phyloP scores from a whole-genome alignment of 2,329 filamentous ascomycete species.

The Verticillium alfalfae region DNA sequence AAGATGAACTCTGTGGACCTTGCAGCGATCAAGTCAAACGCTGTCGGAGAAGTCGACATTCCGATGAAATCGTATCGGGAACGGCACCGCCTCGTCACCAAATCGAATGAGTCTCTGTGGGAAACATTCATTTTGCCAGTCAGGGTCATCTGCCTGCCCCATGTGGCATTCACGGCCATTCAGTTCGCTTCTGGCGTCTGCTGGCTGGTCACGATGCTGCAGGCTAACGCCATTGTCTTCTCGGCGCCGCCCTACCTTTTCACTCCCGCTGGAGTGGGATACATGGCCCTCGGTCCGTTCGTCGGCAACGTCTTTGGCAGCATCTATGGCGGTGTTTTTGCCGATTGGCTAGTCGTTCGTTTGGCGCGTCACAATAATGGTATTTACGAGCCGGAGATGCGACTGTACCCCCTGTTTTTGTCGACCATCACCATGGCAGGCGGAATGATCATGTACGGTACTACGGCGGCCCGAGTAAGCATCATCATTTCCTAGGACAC shows the following conservation, averaged over 20 bases:
- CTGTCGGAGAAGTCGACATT: neutral
- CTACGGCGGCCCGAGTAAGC: constrained; percentile 23
- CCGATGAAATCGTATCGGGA: constrained; percentile 11
- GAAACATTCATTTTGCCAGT: constrained; percentile 10
- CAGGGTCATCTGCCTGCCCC: constrained; percentile 14
- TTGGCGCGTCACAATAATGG: constrained; percentile 36
- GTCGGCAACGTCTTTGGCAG: constrained; percentile 29
- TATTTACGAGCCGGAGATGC: constrained; percentile 44
- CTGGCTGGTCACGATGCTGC: constrained; percentile 28
- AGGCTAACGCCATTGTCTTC: constrained; percentile 21
- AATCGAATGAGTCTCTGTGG: constrained; percentile 8
- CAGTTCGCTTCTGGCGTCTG: constrained; percentile 31
- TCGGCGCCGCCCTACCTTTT: constrained; percentile 24
- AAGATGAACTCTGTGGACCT: constrained; percentile 1
- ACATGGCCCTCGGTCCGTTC: constrained; percentile 21
- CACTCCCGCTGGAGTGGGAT: constrained; percentile 13
- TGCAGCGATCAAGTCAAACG: neutral
- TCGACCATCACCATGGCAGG: constrained; percentile 20
- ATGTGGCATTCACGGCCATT: constrained; percentile 29
- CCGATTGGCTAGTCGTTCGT: constrained; percentile 40
- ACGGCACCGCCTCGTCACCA: constrained; percentile 15
- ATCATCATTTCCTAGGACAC: neutral
- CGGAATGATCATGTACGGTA: constrained; percentile 29
- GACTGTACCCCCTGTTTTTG: constrained; percentile 30
- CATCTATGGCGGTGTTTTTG: constrained; percentile 27